Conservation (phyloP, 805 yeast genomes). For the Wickerhamomyces bovis region DNA sequence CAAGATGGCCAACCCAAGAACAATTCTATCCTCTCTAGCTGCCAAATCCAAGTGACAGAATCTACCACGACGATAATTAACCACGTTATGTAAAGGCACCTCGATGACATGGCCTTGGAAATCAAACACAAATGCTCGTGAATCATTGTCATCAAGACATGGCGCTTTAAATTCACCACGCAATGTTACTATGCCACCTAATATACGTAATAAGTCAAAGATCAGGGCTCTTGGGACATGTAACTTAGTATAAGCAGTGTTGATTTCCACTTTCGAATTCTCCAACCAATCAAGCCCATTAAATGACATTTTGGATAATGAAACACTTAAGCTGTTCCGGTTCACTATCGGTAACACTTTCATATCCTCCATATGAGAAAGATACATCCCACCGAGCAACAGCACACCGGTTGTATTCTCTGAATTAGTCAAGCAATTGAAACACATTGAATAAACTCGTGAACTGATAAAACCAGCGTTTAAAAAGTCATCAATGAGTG, state of each 20-base stretch:
- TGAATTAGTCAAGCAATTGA: background rate
- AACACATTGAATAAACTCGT: background rate
- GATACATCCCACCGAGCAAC: background rate
- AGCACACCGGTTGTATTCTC: background rate
- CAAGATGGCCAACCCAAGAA: background rate
- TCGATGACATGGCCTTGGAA: background rate
- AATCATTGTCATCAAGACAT: background rate
- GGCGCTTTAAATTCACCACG: background rate
- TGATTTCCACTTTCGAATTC: background rate
- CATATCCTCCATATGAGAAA: background rate
- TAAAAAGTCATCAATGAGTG: background rate
- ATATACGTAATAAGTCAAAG: too few species aligned
- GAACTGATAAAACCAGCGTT: background rate
- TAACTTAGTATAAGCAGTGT: background rate
- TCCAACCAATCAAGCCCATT: background rate
- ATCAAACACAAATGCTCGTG: background rate
- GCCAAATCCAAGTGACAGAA: too few species aligned
- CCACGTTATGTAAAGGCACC: too few species aligned
- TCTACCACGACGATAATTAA: too few species aligned
- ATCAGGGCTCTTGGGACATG: background rate
- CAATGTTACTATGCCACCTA: background rate
- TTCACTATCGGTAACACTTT: background rate
- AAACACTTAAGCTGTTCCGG: background rate
- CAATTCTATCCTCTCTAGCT: background rate
- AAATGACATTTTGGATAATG: background rate